Evolutionary conservation across 1,139 yeast species (phyloP).

Genomic region (Blastobotrys proliferans): DNA sequence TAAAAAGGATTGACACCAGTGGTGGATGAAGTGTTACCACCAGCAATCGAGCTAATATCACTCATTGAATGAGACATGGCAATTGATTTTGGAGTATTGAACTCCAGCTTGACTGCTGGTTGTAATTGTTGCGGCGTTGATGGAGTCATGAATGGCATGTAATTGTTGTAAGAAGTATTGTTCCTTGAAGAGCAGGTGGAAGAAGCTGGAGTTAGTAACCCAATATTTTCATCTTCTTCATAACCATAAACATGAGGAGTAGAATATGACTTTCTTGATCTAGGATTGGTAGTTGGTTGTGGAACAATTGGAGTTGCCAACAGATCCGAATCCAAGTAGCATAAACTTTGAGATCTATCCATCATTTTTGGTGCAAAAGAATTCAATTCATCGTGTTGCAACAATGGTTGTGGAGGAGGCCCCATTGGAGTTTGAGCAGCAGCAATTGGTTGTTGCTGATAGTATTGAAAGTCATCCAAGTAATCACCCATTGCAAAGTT

Average conservation of each 20-base stretch:
- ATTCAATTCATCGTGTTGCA: conserved; percentile 1
- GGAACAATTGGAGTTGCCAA: conserved; percentile 11
- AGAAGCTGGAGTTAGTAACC: conserved; percentile 14
- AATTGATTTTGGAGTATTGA: conserved; percentile 12
- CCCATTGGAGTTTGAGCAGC: neutral
- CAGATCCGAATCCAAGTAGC: conserved; percentile 13
- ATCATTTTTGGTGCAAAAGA: conserved; percentile 9
- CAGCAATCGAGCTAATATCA: no score
- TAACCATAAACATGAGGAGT: conserved; percentile 8
- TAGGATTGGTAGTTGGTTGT: neutral
- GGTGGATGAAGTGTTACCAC: conserved; percentile 8
- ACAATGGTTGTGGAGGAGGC: neutral
- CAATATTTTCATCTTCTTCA: conserved; percentile 9
- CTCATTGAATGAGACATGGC: conserved; percentile 15
- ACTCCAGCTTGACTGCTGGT: conserved; percentile 8
- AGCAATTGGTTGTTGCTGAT: conserved; percentile 1
- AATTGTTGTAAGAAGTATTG: conserved; percentile 4
- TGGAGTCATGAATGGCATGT: conserved; percentile 16
- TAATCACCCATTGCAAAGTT: conserved; percentile 5
- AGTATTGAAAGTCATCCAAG: neutral
- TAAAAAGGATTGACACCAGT: conserved; percentile 32
- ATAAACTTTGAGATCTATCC: conserved; percentile 17
- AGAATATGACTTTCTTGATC: conserved; percentile 5
- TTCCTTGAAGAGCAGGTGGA: conserved; percentile 1
- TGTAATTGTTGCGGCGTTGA: conserved; percentile 11